Conservation (phyloP, 805 yeast genomes). For the Sungouiozyma ichnusensis region DNA sequence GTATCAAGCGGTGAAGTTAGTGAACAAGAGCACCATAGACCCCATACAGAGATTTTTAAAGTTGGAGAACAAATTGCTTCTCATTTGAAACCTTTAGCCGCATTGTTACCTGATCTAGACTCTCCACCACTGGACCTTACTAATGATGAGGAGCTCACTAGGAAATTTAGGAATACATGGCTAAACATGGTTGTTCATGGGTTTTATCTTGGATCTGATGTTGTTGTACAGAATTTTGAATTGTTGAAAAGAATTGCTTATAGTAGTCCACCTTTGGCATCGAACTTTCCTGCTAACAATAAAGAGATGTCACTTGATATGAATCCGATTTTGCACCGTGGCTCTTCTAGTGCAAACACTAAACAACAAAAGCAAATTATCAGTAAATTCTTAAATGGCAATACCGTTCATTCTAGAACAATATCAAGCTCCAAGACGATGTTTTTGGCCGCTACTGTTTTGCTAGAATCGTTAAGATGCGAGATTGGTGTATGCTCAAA, state of each 20-base stretch:
- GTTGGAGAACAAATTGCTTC: constrained; percentile 60
- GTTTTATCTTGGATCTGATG: constrained; percentile 48
- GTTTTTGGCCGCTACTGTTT: constrained; percentile 74
- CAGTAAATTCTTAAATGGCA: constrained; percentile 28
- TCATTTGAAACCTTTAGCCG: constrained; percentile 65
- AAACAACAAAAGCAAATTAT: constrained; percentile 62
- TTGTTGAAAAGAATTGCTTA: constrained; percentile 66
- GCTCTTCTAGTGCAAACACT: constrained; percentile 72
- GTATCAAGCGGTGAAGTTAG: constrained; percentile 73
- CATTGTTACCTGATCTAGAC: constrained; percentile 50
- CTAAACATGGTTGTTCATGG: constrained; percentile 91
- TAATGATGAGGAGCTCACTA: constrained; percentile 38
- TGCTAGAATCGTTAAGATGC: constrained; percentile 71
- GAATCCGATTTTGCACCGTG: constrained; percentile 82
- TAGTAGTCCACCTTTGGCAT: constrained; percentile 79
- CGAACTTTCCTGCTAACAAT: constrained; percentile 67
- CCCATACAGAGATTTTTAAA: constrained; percentile 59
- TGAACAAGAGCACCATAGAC: constrained; percentile 64
- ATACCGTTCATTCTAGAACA: constrained; percentile 41
- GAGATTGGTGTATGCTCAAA: constrained; percentile 73
- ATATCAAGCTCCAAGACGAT: constrained; percentile 68
- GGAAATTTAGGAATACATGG: constrained; percentile 82
- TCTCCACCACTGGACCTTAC: constrained; percentile 32
- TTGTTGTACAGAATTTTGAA: constrained; percentile 36
- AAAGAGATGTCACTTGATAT: constrained; percentile 88